Percentiles rank a stretch among this genome's conserved stretches.
Evolutionary conservation across 78 protist genomes (phyloP).

Genomic region (Planoprotostelium fungivorum): DNA sequence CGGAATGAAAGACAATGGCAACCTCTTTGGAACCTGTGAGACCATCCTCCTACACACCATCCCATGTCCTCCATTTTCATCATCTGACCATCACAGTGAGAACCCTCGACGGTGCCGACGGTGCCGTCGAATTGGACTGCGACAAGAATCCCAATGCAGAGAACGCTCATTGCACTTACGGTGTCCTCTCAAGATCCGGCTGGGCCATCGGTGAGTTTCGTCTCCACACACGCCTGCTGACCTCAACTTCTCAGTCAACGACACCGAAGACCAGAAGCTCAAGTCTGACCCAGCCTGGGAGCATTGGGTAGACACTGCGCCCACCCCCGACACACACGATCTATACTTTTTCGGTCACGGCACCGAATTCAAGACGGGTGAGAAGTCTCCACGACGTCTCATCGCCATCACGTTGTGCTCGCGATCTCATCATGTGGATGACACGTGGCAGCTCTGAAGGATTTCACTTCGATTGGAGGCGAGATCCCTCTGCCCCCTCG

Average conservation of each 20-base stretch:
- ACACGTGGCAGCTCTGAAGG: slow-evolving; percentile 34
- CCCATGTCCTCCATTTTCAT: background rate
- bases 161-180: slow-evolving; percentile 28
- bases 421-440: too few species aligned
- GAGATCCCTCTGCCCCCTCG: slow-evolving; percentile 34
- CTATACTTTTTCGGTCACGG: slow-evolving; percentile 56
- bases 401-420: too few species aligned
- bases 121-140: slow-evolving; percentile 20
- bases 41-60: background rate
- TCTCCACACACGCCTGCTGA: background rate
- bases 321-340: slow-evolving; percentile 5
- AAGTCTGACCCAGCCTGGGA: background rate
- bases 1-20: slow-evolving; percentile 5
- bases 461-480: slow-evolving; percentile 24
- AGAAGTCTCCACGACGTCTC: background rate
- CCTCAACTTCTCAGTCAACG: background rate
- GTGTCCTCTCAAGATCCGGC: slow-evolving; percentile 40
- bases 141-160: background rate
- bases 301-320: slow-evolving; percentile 1
- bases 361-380: slow-evolving; percentile 19
- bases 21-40: slow-evolving; percentile 18
- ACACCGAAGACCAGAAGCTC: background rate
- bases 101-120: slow-evolving; percentile 11
- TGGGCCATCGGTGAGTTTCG: slow-evolving; percentile 22
- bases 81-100: background rate